These are phyloP conservation scores for Gracilaria vermiculophylla DNA, from an alignment of 23 red algal genomes.

Conservation along the genomic window DNA sequence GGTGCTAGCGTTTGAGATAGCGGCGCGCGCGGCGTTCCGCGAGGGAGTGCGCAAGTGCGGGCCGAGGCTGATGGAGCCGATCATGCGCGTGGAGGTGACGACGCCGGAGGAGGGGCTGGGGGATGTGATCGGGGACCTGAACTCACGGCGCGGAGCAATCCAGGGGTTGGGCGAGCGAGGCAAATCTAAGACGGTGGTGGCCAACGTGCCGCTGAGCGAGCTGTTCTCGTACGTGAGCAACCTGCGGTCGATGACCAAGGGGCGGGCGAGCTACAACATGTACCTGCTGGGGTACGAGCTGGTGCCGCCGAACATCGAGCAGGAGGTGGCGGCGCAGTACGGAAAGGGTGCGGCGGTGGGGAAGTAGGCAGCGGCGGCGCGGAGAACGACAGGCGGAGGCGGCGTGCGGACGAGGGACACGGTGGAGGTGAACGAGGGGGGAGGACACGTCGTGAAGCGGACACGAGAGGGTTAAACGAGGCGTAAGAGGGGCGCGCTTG, in stretches of 20 bases:
- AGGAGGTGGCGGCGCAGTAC: constrained; percentile 76
- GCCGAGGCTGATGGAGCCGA: constrained; percentile 94
- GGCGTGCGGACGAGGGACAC: too few relatives aligned
- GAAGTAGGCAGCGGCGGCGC: too few relatives aligned
- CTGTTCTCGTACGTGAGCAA: constrained; percentile 97
- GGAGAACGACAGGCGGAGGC: too few relatives aligned
- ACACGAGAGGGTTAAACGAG: too few relatives aligned
- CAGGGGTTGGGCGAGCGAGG: constrained; percentile 84
- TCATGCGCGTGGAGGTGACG: constrained; percentile 96
- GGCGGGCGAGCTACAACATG: constrained; percentile 94
- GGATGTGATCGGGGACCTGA: constrained; percentile 95
- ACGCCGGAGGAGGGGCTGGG: constrained; percentile 90
- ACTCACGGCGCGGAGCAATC: constrained; percentile 90
- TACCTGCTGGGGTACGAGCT: constrained; percentile 85
- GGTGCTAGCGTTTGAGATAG: constrained; percentile 99
- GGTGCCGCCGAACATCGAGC: constrained; percentile 87
- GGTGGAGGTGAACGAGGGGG: too few relatives aligned
- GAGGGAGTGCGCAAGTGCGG: constrained; percentile 85
- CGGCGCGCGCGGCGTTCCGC: constrained; percentile 85
- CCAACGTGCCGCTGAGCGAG: constrained; percentile 88
- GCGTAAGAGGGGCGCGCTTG: neutral
- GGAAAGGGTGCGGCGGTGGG: constrained; percentile 42
- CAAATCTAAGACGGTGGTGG: constrained; percentile 83
- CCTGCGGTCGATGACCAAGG: constrained; percentile 93
- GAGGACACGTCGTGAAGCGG: too few relatives aligned